Evolutionary conservation across 768 basidiomycete species (phyloP), one percentile per base, ranked within the genome.

Genomic region (Cyclocybe cylindracea): DNA sequence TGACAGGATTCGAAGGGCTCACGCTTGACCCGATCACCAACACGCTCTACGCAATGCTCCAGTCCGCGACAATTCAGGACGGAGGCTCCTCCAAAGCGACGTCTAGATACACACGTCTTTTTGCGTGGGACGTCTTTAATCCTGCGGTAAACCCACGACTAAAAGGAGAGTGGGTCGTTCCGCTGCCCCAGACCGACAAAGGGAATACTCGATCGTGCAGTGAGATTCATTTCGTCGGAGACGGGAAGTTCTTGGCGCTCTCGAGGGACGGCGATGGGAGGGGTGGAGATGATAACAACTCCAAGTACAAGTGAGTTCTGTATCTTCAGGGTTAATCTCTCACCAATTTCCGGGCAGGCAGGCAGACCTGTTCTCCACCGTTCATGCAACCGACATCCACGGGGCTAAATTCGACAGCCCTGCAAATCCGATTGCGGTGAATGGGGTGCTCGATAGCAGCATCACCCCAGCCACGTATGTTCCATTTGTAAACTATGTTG

Each of bases 51-150:
- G 84, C 77, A 0, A 75, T 87, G 58, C 72, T 87, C 2, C 86
- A 89, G 58, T 75, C 78, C 5, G 86, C 83, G 0, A 74, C 80
- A 1, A 76, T 84, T 4, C 86, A 87, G 55, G 86, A 86, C 56
- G 82, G 84, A 13, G 82, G 81, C 0, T 56, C 60, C 36, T 66
- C 73, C 49, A 76, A 79, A 54, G 64, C 60, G 4, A 81, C 77
- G 7, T 74, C 75, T 0, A 69, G 79, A 7, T 81, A 72, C 65
- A 82, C 84, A 2, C 77, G 85, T 13, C 68, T 87, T 18, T 64
- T 85, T 39, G 79, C 78, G 0, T 88, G 78, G 54, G 71, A 86
- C 58, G 65, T 86, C 38, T 68, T 73, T 1, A 60, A 69, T 35
- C 62, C 72, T 0, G 50, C 61, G 0, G 47, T 58, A 7, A 64